Evolutionary conservation across 2,329 filamentous ascomycete genomes (phyloP).

Genomic region (Neofusicoccum kwambonambiense): DNA sequence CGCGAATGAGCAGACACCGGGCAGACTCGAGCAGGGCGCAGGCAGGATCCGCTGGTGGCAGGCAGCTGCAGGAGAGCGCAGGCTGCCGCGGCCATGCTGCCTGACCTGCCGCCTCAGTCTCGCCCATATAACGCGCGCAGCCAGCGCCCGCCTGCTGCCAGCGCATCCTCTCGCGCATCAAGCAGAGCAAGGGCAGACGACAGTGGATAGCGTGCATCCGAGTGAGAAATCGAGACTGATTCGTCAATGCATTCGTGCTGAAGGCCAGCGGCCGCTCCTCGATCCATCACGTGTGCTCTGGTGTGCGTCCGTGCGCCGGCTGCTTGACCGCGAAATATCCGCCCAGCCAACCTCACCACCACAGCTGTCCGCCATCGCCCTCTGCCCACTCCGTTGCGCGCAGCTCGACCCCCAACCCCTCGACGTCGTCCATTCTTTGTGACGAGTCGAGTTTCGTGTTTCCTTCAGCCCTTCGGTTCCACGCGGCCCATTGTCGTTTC

Average conservation of each 20-base stretch:
- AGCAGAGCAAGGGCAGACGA: not conserved
- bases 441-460: conserved; percentile 25
- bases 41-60: not conserved
- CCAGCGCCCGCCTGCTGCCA: not conserved
- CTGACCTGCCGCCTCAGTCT: conserved; percentile 3
- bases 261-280: not conserved
- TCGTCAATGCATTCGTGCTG: not conserved
- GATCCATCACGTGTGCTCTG: not conserved
- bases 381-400: conserved; percentile 20
- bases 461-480: conserved; percentile 21
- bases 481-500: not conserved
- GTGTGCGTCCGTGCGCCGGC: not conserved
- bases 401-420: conserved; percentile 26
- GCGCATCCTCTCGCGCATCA: not conserved
- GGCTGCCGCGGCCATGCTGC: not conserved
- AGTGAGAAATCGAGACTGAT: not conserved
- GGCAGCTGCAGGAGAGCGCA: conserved; percentile 4
- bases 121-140: not conserved
- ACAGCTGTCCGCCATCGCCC: conserved; percentile 24
- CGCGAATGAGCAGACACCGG: not conserved
- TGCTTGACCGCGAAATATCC: conserved; percentile 17
- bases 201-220: not conserved
- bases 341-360: conserved; percentile 19
- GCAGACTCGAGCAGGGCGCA: not conserved
- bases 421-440: conserved; percentile 28